Conservation (phyloP, 2,329 filamentous ascomycete genomes). For the Dactylellina drechsleri region DNA sequence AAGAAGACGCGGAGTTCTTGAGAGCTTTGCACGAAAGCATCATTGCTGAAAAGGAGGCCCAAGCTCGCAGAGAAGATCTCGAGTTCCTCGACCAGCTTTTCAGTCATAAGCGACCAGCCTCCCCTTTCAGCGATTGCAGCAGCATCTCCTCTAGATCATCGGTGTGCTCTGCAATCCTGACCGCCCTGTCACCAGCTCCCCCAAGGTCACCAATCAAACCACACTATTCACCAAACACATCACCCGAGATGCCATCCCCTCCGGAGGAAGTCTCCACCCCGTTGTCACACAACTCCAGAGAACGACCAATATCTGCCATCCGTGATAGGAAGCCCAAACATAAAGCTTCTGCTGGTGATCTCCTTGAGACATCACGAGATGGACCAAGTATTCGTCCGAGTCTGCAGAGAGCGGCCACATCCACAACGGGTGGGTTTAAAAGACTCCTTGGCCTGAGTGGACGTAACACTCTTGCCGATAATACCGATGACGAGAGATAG, state of each 20-base stretch:
- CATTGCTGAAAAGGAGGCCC: constrained; percentile 49
- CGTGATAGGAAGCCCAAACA: constrained; percentile 41
- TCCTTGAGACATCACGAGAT: constrained; percentile 39
- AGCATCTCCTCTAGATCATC: constrained; percentile 43
- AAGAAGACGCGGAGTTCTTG: constrained; percentile 48
- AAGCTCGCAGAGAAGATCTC: constrained; percentile 47
- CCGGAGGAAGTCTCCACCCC: constrained; percentile 38
- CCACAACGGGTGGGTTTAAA: constrained; percentile 39
- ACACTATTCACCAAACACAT: constrained; percentile 25
- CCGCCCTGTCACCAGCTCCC: constrained; percentile 46
- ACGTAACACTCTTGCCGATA: constrained; percentile 37
- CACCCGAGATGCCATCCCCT: constrained; percentile 43
- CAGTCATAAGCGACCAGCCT: constrained; percentile 39
- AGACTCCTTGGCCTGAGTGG: constrained; percentile 51
- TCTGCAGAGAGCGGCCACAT: constrained; percentile 42
- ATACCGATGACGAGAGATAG: constrained; percentile 47
- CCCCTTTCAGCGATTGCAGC: constrained; percentile 50
- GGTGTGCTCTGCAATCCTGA: constrained; percentile 34
- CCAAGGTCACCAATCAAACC: constrained; percentile 36
- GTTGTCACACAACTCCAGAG: constrained; percentile 50
- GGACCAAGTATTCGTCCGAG: constrained; percentile 37
- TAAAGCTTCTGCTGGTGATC: constrained; percentile 37
- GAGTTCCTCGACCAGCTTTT: constrained; percentile 49
- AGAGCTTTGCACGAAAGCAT: constrained; percentile 52
- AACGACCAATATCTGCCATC: constrained; percentile 49